Conservation (phyloP, 768 basidiomycete genomes). For the Trametes cingulata region DNA sequence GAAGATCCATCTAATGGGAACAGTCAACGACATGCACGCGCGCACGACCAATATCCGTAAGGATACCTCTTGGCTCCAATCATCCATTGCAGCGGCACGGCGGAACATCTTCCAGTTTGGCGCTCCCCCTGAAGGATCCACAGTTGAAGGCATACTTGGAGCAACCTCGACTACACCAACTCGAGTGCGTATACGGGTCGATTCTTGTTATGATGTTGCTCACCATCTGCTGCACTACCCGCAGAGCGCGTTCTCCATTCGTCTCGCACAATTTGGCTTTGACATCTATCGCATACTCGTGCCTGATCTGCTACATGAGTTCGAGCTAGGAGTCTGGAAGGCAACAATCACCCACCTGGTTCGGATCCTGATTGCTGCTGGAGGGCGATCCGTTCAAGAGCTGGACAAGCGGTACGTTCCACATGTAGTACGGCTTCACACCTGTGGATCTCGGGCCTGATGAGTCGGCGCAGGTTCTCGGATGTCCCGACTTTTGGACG, state of each 20-base stretch:
- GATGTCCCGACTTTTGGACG: conserved; percentile 25
- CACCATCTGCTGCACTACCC: neutral
- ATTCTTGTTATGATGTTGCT: neutral
- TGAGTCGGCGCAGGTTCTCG: conserved; percentile 18
- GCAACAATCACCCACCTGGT: conserved; percentile 29
- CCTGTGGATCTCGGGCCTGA: neutral
- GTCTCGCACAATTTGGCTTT: conserved; percentile 25
- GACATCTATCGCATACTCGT: conserved; percentile 31
- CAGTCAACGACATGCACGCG: neutral
- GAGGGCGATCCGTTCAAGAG: neutral
- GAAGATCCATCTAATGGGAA: conserved; percentile 34
- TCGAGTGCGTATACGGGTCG: conserved; percentile 17
- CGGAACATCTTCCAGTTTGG: conserved; percentile 23
- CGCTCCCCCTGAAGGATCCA: conserved; percentile 2
- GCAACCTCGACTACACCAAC: conserved; percentile 20
- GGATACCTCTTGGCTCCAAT: neutral
- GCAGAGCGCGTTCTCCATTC: conserved; percentile 32
- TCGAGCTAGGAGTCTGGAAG: conserved; percentile 40
- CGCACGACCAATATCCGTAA: conserved; percentile 1
- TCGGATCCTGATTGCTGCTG: conserved; percentile 22
- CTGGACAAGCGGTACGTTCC: conserved; percentile 20
- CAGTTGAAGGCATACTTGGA: conserved; percentile 17
- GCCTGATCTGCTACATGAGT: conserved; percentile 37
- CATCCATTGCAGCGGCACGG: conserved; percentile 9
- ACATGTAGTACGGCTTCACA: neutral